phyloP scores from a whole-genome alignment of 805 yeast genomes.

The Lipomyces japonicus region DNA sequence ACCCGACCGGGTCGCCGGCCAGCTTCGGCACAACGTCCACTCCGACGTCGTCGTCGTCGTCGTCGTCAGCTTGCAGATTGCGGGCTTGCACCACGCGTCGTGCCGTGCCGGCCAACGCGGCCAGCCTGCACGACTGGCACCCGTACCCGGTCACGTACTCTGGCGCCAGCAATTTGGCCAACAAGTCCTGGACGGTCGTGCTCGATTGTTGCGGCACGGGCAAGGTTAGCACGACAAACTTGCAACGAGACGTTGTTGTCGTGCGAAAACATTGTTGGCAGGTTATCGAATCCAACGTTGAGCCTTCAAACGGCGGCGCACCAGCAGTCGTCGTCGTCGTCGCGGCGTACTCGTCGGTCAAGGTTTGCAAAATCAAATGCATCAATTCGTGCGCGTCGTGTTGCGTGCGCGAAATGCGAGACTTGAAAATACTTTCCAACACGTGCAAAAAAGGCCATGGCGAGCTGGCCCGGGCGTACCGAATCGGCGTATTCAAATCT shows the following conservation, averaged over 20 bases:
- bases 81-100: no score
- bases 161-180: slow-evolving; percentile 58
- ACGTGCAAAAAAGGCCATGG: slow-evolving; percentile 77
- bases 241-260: slow-evolving; percentile 55
- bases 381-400: slow-evolving; percentile 95
- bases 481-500: slow-evolving; percentile 59
- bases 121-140: slow-evolving; percentile 66
- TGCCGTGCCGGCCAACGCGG: slow-evolving; percentile 9
- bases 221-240: slow-evolving; percentile 68
- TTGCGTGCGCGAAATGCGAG: slow-evolving; percentile 73
- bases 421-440: slow-evolving; percentile 66
- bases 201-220: slow-evolving; percentile 59
- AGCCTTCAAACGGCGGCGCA: slow-evolving; percentile 65
- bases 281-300: slow-evolving; percentile 58
- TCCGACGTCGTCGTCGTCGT: no score
- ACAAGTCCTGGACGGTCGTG: slow-evolving; percentile 51
- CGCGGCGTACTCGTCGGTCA: slow-evolving; percentile 56
- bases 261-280: slow-evolving; percentile 65
- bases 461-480: slow-evolving; percentile 52
- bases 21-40: slow-evolving; percentile 11
- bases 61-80: no score
- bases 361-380: slow-evolving; percentile 72
- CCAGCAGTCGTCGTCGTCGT: slow-evolving; percentile 9
- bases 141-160: slow-evolving; percentile 70
- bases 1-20: slow-evolving; percentile 35